Evolutionary conservation across 106 monocot species (phyloP).

Genomic region (Iris macrosiphon): DNA sequence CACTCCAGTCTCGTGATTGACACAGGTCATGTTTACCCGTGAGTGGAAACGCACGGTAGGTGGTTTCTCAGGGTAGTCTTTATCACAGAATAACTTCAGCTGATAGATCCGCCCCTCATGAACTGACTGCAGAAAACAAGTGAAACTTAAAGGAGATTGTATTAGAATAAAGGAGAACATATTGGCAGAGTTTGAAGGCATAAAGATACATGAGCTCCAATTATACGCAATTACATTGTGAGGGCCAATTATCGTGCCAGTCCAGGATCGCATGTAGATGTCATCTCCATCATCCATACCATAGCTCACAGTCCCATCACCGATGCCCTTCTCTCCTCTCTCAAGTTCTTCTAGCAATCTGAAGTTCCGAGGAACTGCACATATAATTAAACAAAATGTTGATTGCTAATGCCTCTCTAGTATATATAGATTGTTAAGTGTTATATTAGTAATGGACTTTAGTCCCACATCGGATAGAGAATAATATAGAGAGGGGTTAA

Average conservation of each 20-base stretch:
- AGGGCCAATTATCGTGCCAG: constrained; percentile 25
- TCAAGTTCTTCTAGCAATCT: constrained; percentile 43
- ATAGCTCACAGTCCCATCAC: constrained; percentile 20
- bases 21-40: constrained; percentile 8
- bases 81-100: constrained; percentile 6
- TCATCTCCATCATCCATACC: constrained; percentile 25
- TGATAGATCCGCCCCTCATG: constrained; percentile 9
- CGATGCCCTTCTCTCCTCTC: constrained; percentile 36
- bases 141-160: too few species aligned
- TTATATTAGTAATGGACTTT: too few species aligned
- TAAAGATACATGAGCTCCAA: too few species aligned
- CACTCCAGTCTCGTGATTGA: constrained; percentile 1
- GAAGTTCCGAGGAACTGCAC: constrained; percentile 32
- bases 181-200: too few species aligned
- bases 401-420: too few species aligned
- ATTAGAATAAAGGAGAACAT: too few species aligned
- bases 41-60: constrained; percentile 3
- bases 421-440: too few species aligned
- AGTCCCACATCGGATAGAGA: too few species aligned
- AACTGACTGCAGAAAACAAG: background rate
- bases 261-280: constrained; percentile 24
- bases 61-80: constrained; percentile 10
- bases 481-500: too few species aligned
- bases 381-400: background rate
- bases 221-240: constrained; percentile 12